phyloP scores from a whole-genome alignment of 2,329 filamentous ascomycete genomes.

The Alternaria arbusti region DNA sequence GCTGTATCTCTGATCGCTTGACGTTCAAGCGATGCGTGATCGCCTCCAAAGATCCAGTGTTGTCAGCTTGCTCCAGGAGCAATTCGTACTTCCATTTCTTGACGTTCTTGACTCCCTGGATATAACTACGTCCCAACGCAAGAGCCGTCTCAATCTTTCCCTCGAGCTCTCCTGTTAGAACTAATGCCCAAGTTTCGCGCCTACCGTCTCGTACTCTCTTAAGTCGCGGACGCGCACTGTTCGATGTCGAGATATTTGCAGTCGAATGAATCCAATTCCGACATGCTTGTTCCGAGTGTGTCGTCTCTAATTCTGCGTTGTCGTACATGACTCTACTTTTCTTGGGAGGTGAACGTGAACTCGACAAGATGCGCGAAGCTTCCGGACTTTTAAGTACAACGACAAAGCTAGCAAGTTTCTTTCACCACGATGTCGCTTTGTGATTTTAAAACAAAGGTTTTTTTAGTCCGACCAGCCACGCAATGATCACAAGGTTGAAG shows the following conservation, averaged over 20 bases:
- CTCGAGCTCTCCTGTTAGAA: neutral
- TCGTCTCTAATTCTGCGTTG: neutral
- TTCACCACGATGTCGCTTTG: neutral
- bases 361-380: neutral
- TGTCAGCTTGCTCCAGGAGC: neutral
- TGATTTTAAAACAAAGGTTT: neutral
- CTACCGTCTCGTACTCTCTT: neutral
- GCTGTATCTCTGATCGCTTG: neutral
- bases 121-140: neutral
- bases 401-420: neutral
- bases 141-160: neutral
- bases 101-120: too few relatives aligned
- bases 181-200: neutral
- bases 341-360: too few relatives aligned
- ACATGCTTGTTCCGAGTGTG: neutral
- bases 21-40: neutral
- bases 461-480: neutral
- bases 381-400: neutral
- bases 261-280: neutral
- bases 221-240: neutral
- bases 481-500: too few relatives aligned
- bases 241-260: neutral
- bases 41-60: neutral
- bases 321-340: neutral
- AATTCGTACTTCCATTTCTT: neutral